phyloP scores from a whole-genome alignment of 768 basidiomycete species.

The Mycena galericulata region DNA sequence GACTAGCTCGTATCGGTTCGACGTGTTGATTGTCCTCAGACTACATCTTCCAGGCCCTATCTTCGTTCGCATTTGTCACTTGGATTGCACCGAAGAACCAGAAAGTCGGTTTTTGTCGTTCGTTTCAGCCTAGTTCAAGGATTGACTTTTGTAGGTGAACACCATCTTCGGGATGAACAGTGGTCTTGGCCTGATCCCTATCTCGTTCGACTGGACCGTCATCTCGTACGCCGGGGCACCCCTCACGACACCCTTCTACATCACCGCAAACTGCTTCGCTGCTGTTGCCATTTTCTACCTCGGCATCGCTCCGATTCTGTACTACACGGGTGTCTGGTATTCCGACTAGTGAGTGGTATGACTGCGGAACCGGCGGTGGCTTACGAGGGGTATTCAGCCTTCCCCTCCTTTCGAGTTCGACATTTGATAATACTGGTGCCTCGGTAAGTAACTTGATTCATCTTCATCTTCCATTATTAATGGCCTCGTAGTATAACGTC shows the following conservation, averaged over 20 bases:
- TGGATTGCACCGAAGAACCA: conserved; percentile 16
- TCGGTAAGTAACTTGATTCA: no score
- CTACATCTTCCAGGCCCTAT: conserved; percentile 22
- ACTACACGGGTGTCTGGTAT: conserved; percentile 19
- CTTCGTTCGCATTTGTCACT: conserved; percentile 19
- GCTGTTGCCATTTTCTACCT: conserved; percentile 21
- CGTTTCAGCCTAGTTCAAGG: not conserved
- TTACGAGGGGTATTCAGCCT: conserved; percentile 4
- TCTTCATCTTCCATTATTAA: no score
- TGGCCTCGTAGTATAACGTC: conserved; percentile 19
- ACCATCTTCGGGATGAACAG: conserved; percentile 11
- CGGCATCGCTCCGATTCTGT: conserved; percentile 9
- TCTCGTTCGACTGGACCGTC: conserved; percentile 15
- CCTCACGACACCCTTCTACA: conserved; percentile 16
- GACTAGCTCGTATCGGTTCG: no score
- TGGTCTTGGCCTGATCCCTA: conserved; percentile 8
- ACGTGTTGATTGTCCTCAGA: no score
- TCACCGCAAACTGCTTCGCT: conserved; percentile 17
- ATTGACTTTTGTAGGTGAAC: not conserved
- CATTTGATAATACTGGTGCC: conserved; percentile 13
- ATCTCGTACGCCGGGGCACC: conserved; percentile 13
- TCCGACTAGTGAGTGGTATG: conserved; percentile 16
- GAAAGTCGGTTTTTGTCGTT: conserved; percentile 13
- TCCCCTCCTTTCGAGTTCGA: conserved; percentile 14
- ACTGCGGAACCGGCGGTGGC: not conserved